Evolutionary conservation across 805 yeast species (phyloP).

Genomic region (Cyberlindnera meyerae): DNA sequence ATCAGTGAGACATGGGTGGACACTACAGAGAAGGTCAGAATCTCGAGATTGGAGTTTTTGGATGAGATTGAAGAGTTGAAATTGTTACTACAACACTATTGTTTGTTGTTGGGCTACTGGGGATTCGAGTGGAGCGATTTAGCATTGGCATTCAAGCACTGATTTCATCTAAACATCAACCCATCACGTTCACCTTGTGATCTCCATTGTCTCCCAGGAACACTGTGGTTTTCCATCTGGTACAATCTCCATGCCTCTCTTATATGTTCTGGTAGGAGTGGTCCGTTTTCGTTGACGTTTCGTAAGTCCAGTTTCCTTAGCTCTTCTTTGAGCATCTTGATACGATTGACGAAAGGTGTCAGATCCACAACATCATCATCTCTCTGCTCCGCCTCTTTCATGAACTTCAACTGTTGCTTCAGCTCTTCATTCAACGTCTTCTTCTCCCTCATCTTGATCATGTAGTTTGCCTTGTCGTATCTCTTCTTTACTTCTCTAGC

Average conservation of each 20-base stretch:
- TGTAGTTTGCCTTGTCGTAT: slow-evolving; percentile 37
- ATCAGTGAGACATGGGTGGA: slow-evolving; percentile 30
- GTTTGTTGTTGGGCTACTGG: slow-evolving; percentile 32
- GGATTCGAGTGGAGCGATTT: slow-evolving; percentile 24
- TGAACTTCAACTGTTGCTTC: slow-evolving; percentile 32
- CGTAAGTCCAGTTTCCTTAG: slow-evolving; percentile 27
- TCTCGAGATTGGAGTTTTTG: slow-evolving; percentile 44
- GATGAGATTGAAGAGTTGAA: slow-evolving; percentile 58
- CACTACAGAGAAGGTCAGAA: slow-evolving; percentile 34
- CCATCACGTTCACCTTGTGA: slow-evolving; percentile 71
- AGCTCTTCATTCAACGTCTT: slow-evolving; percentile 32
- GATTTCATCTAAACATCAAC: slow-evolving; percentile 51
- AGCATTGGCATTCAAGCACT: background rate
- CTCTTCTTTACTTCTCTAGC: slow-evolving; percentile 68
- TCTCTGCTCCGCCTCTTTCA: slow-evolving; percentile 29
- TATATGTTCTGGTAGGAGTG: slow-evolving; percentile 77
- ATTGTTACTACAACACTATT: slow-evolving; percentile 48
- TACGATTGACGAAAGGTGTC: slow-evolving; percentile 14
- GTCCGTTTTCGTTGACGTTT: slow-evolving; percentile 40
- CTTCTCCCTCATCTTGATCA: slow-evolving; percentile 35
- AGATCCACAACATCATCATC: slow-evolving; percentile 7
- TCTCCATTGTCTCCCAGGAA: slow-evolving; percentile 64
- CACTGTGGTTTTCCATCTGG: slow-evolving; percentile 58
- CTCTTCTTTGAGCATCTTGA: slow-evolving; percentile 23
- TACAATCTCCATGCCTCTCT: slow-evolving; percentile 85